Evolutionary conservation across 2,329 filamentous ascomycete species (phyloP).

Genomic region (Monilinia laxa): DNA sequence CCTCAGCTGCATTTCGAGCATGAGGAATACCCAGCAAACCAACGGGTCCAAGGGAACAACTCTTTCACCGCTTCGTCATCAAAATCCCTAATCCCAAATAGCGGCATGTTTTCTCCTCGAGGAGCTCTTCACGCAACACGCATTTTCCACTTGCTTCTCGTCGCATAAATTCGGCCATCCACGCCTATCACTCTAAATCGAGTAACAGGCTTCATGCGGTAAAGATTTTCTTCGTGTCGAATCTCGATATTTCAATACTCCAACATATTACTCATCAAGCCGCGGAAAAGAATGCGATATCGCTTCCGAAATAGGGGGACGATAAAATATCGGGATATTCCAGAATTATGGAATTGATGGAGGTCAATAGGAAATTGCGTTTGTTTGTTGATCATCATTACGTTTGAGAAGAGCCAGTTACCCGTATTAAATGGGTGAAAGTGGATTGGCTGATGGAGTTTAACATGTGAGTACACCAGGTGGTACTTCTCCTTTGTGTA

Average conservation of each 20-base stretch:
- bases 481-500: neutral
- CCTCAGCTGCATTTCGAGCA: neutral
- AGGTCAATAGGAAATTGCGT: neutral
- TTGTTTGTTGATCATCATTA: neutral
- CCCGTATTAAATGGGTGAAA: neutral
- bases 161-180: neutral
- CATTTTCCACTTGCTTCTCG: neutral
- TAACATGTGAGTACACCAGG: neutral
- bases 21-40: neutral
- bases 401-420: neutral
- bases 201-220: constrained; percentile 4
- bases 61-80: neutral
- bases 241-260: neutral
- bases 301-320: neutral
- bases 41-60: neutral
- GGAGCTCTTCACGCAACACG: neutral
- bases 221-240: neutral
- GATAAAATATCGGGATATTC: constrained; percentile 10
- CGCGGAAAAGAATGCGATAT: constrained; percentile 1
- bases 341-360: neutral
- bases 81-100: neutral
- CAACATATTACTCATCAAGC: neutral
- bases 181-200: neutral
- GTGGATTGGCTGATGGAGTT: neutral
- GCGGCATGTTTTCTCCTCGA: neutral